Conservation (phyloP, 768 basidiomycete genomes). For the Butyriboletus loyo region DNA sequence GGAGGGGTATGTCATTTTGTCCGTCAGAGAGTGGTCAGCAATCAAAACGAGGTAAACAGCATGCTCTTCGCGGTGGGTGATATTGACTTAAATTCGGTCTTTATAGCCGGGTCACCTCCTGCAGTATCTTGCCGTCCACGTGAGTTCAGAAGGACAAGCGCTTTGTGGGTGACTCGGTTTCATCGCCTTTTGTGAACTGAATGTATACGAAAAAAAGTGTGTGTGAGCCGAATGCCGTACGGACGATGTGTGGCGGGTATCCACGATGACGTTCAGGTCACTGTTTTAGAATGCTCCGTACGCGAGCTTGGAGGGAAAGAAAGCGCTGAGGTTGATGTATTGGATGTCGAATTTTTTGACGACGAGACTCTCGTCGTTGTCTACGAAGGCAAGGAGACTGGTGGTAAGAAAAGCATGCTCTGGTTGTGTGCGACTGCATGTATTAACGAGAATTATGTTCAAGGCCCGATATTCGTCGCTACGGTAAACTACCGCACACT, state of each 20-base stretch:
- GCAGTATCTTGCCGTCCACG: slow-evolving; percentile 53
- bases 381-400: slow-evolving; percentile 46
- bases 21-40: slow-evolving; percentile 52
- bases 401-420: slow-evolving; percentile 42
- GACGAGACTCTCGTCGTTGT: slow-evolving; percentile 65
- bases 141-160: slow-evolving; percentile 38
- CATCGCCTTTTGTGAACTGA: slow-evolving; percentile 28
- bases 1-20: slow-evolving; percentile 35
- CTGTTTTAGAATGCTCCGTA: slow-evolving; percentile 49
- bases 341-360: slow-evolving; percentile 79
- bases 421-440: slow-evolving; percentile 8
- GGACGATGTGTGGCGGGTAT: slow-evolving; percentile 37
- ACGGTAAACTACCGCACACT: slow-evolving; percentile 61
- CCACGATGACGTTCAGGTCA: slow-evolving; percentile 42
- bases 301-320: slow-evolving; percentile 32
- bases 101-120: slow-evolving; percentile 41
- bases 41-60: slow-evolving; percentile 49
- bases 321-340: slow-evolving; percentile 44
- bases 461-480: slow-evolving; percentile 58
- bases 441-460: slow-evolving; percentile 33
- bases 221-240: slow-evolving; percentile 53
- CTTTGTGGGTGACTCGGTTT: slow-evolving; percentile 43
- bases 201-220: slow-evolving; percentile 47
- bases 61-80: slow-evolving; percentile 22
- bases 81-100: slow-evolving; percentile 28